phyloP scores from a whole-genome alignment of 345 rosid species.

The thale cress (Arabidopsis thaliana) region DNA sequence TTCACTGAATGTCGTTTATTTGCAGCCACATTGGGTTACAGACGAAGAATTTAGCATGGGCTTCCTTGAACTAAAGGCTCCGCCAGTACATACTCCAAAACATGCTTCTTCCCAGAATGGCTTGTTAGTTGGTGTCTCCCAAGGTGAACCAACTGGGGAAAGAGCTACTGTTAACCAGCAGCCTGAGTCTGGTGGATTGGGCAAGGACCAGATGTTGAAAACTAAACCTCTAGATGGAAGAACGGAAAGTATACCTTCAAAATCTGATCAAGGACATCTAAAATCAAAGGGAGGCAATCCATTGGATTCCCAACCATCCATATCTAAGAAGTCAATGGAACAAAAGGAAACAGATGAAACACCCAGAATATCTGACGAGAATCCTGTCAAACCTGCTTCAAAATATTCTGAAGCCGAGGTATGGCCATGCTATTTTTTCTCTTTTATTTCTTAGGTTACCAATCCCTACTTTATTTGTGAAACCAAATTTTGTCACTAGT shows the following conservation, averaged over 20 bases:
- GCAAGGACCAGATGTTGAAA: conserved; percentile 68
- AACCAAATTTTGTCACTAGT: conserved; percentile 13
- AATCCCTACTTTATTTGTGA: conserved; percentile 7
- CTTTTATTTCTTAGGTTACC: conserved; percentile 15
- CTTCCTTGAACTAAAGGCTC: conserved; percentile 85
- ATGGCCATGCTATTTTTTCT: conserved; percentile 10
- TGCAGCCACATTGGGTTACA: conserved; percentile 96
- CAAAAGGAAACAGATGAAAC: conserved; percentile 67
- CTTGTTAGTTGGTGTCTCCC: conserved; percentile 55
- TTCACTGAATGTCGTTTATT: conserved; percentile 32
- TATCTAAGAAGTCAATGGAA: conserved; percentile 49
- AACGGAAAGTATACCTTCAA: conserved; percentile 60
- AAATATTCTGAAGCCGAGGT: conserved; percentile 81
- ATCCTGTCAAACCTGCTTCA: conserved; percentile 49
- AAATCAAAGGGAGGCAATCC: conserved; percentile 70
- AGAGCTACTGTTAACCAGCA: conserved; percentile 54
- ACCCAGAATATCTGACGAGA: conserved; percentile 58
- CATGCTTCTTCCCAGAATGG: conserved; percentile 62
- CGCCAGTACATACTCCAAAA: conserved; percentile 65
- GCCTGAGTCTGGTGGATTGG: conserved; percentile 61
- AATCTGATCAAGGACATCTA: conserved; percentile 66
- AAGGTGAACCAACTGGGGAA: conserved; percentile 62
- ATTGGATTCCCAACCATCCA: conserved; percentile 56
- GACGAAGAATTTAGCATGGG: conserved; percentile 99
- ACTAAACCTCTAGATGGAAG: conserved; percentile 70